These are phyloP conservation scores for Artomyces pyxidatus DNA, from an alignment of 768 basidiomycete species.

Conservation along the genomic window DNA sequence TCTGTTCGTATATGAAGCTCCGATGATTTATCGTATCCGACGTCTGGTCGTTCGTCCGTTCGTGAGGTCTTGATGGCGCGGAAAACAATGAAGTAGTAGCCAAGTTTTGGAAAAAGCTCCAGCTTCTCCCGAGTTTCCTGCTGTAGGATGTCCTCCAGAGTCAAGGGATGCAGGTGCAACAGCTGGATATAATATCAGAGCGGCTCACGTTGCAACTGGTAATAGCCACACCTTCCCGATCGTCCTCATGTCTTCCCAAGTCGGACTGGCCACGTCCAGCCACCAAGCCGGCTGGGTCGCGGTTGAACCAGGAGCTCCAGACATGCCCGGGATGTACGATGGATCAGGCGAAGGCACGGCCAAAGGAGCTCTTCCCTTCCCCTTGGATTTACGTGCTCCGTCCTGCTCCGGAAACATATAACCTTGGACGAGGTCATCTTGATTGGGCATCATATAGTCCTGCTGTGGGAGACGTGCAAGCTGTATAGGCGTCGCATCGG, in stretches of 20 bases:
- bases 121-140: slow-evolving; percentile 90
- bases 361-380: slow-evolving; percentile 33
- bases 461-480: slow-evolving; percentile 18
- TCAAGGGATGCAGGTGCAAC: slow-evolving; percentile 84
- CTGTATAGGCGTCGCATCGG: slow-evolving; percentile 6
- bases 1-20: slow-evolving; percentile 20
- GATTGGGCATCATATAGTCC: slow-evolving; percentile 30
- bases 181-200: slow-evolving; percentile 36
- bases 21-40: slow-evolving; percentile 19
- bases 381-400: slow-evolving; percentile 28
- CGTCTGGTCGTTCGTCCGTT: slow-evolving; percentile 32
- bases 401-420: background rate
- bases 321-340: background rate
- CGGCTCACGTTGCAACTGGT: background rate
- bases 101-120: slow-evolving; percentile 78
- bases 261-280: slow-evolving; percentile 82
- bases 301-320: slow-evolving; percentile 3
- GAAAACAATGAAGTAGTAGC: slow-evolving; percentile 89
- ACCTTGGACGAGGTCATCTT: background rate
- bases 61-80: slow-evolving; percentile 63
- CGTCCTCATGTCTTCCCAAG: slow-evolving; percentile 79
- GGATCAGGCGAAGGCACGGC: background rate
- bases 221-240: slow-evolving; percentile 79
- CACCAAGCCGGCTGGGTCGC: slow-evolving; percentile 66
- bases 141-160: slow-evolving; percentile 87